Evolutionary conservation across 116 monocot genomes (phyloP).

Genomic region (Cymodocea nodosa): DNA sequence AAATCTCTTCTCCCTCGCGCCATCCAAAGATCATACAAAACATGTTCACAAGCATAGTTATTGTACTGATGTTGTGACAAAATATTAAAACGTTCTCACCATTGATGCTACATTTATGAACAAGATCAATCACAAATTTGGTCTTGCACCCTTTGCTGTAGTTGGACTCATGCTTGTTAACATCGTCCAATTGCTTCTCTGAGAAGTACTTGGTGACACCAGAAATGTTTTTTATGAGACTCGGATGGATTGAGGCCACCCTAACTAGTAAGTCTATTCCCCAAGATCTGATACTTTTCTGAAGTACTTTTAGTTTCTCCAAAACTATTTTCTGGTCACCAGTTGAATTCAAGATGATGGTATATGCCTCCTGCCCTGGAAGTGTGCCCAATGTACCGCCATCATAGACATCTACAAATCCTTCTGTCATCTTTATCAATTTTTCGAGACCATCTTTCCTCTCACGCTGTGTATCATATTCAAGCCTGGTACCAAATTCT

Average conservation of each 20-base stretch:
- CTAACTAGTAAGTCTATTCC: constrained; percentile 49
- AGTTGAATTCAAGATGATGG: constrained; percentile 33
- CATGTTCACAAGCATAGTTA: constrained; percentile 32
- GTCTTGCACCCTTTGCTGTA: constrained; percentile 41
- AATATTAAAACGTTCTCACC: constrained; percentile 64
- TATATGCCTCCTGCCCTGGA: constrained; percentile 59
- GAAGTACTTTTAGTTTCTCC: constrained; percentile 25
- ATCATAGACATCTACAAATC: constrained; percentile 46
- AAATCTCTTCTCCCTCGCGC: constrained; percentile 34
- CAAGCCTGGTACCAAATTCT: constrained; percentile 46
- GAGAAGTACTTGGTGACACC: constrained; percentile 31
- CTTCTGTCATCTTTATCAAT: constrained; percentile 33
- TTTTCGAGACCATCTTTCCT: constrained; percentile 34
- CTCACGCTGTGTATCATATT: constrained; percentile 29
- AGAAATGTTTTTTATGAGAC: constrained; percentile 35
- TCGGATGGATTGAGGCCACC: constrained; percentile 65
- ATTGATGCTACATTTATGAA: constrained; percentile 41
- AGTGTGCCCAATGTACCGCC: constrained; percentile 28
- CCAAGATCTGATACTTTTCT: constrained; percentile 26
- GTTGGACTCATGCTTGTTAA: constrained; percentile 26
- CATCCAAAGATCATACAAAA: constrained; percentile 43
- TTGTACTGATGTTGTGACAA: constrained; percentile 53
- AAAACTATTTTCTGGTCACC: constrained; percentile 36
- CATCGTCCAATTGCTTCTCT: constrained; percentile 23
- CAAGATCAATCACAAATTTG: constrained; percentile 56